These are phyloP conservation scores for Plantago lanceolata DNA, from an alignment of 305 asterid species.

Conservation along the genomic window DNA sequence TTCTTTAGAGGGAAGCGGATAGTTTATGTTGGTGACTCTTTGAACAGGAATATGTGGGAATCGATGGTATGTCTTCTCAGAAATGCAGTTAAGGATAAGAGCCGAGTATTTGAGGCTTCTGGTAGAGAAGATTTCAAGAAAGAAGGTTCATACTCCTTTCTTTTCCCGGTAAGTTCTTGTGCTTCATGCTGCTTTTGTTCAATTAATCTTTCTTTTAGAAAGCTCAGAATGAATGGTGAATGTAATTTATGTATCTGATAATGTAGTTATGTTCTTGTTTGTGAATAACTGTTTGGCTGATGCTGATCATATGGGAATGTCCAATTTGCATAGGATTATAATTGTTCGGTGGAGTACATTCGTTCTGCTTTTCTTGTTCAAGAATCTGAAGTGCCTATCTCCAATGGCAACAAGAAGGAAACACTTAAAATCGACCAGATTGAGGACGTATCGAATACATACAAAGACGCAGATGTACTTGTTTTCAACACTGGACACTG, in stretches of 20 bases:
- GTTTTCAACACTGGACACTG: slow-evolving; percentile 45
- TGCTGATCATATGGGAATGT: slow-evolving; percentile 1
- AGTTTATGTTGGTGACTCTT: slow-evolving; percentile 46
- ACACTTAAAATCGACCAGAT: slow-evolving; percentile 37
- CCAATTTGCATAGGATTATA: slow-evolving; percentile 31
- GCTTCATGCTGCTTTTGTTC: not conserved
- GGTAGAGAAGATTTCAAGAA: slow-evolving; percentile 39
- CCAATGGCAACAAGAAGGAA: slow-evolving; percentile 34
- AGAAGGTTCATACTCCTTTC: slow-evolving; percentile 38
- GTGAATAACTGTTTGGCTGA: not conserved
- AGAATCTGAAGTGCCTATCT: slow-evolving; percentile 31
- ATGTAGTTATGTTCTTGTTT: not conserved
- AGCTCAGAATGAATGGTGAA: not conserved
- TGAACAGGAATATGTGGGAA: slow-evolving; percentile 50
- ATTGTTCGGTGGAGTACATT: slow-evolving; percentile 37
- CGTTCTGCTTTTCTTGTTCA: slow-evolving; percentile 45
- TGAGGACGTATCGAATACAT: slow-evolving; percentile 28
- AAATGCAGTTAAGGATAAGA: slow-evolving; percentile 35
- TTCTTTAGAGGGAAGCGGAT: slow-evolving; percentile 37
- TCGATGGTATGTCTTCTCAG: slow-evolving; percentile 42
- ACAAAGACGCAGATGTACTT: slow-evolving; percentile 38
- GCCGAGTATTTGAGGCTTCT: slow-evolving; percentile 44
- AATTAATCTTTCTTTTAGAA: not conserved
- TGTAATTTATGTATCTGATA: too few species aligned
- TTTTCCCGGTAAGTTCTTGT: slow-evolving; percentile 25